These are phyloP conservation scores for Penicillium hesseltinei DNA, from an alignment of 2,329 filamentous ascomycete genomes.

Conservation along the genomic window DNA sequence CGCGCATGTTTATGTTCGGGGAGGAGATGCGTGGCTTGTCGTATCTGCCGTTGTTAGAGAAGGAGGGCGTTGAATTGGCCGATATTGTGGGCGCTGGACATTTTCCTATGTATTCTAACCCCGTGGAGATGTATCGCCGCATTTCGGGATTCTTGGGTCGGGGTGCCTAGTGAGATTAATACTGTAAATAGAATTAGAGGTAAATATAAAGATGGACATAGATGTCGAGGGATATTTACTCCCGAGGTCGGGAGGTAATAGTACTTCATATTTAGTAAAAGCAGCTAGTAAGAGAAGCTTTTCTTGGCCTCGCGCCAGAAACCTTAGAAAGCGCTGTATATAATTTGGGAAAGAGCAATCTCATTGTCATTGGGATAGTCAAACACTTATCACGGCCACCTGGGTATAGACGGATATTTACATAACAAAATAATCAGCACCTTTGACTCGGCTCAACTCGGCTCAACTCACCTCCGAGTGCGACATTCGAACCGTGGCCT, in stretches of 20 bases:
- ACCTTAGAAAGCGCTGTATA: not conserved
- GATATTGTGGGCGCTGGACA: slow-evolving; percentile 23
- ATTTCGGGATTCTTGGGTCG: slow-evolving; percentile 19
- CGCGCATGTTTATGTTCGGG: slow-evolving; percentile 27
- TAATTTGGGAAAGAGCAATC: not conserved
- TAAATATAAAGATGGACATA: not conserved
- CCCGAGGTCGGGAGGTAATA: not conserved
- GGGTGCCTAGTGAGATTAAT: not conserved
- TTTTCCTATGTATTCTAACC: slow-evolving; percentile 31
- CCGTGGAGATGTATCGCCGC: slow-evolving; percentile 25
- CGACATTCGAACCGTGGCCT: not conserved
- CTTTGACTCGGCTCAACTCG: not conserved
- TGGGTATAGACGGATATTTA: not conserved
- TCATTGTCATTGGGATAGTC: not conserved
- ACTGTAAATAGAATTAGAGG: not conserved
- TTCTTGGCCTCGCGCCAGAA: not conserved
- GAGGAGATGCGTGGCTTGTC: slow-evolving; percentile 21
- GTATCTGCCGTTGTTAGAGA: slow-evolving; percentile 18
- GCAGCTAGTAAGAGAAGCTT: not conserved
- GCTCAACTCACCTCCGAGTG: not conserved
- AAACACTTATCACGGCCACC: not conserved
- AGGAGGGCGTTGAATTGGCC: slow-evolving; percentile 22
- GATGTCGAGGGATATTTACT: not conserved
- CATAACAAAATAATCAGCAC: too few relatives aligned
- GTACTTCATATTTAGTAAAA: not conserved